phyloP scores from a whole-genome alignment of 1,139 yeast species.

The Groenewaldozyma auringiensis region DNA sequence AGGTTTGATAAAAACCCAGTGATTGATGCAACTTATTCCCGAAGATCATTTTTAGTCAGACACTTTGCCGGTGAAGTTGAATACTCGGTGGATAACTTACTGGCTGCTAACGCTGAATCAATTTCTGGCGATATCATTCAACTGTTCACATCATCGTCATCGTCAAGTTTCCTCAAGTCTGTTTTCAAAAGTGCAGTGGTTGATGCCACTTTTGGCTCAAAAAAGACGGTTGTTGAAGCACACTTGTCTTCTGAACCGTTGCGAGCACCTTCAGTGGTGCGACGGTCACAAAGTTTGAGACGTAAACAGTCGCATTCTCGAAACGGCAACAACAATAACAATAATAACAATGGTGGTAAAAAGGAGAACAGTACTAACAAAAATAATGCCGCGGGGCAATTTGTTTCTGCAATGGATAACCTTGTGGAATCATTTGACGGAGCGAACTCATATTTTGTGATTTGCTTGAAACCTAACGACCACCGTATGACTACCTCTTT shows the following conservation, averaged over 20 bases:
- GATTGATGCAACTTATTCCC: slow-evolving; percentile 25
- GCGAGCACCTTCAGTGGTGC: slow-evolving; percentile 32
- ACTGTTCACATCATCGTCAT: slow-evolving; percentile 33
- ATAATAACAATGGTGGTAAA: slow-evolving; percentile 10
- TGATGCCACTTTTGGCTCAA: slow-evolving; percentile 29
- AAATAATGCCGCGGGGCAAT: slow-evolving; percentile 32
- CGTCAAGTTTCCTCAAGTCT: slow-evolving; percentile 32
- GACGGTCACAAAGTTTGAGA: slow-evolving; percentile 15
- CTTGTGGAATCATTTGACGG: slow-evolving; percentile 33
- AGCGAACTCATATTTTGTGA: slow-evolving; percentile 36
- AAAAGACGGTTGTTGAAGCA: slow-evolving; percentile 32
- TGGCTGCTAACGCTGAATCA: slow-evolving; percentile 31
- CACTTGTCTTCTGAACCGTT: slow-evolving; percentile 35
- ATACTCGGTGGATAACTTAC: slow-evolving; percentile 29
- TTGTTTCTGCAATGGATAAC: slow-evolving; percentile 29
- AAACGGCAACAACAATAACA: not conserved
- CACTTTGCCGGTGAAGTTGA: slow-evolving; percentile 39
- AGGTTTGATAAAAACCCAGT: slow-evolving; percentile 31
- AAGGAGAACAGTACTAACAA: slow-evolving; percentile 17
- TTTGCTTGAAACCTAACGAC: slow-evolving; percentile 38
- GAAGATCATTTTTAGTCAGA: slow-evolving; percentile 30
- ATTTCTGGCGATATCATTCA: slow-evolving; percentile 36
- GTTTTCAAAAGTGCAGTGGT: slow-evolving; percentile 35
- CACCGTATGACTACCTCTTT: slow-evolving; percentile 32
- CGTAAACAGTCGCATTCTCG: slow-evolving; percentile 3